Percentiles rank a stretch among this genome's conserved stretches.
Evolutionary conservation across 139 green algal species (phyloP).

Genomic region (Chlorella ohadii): DNA sequence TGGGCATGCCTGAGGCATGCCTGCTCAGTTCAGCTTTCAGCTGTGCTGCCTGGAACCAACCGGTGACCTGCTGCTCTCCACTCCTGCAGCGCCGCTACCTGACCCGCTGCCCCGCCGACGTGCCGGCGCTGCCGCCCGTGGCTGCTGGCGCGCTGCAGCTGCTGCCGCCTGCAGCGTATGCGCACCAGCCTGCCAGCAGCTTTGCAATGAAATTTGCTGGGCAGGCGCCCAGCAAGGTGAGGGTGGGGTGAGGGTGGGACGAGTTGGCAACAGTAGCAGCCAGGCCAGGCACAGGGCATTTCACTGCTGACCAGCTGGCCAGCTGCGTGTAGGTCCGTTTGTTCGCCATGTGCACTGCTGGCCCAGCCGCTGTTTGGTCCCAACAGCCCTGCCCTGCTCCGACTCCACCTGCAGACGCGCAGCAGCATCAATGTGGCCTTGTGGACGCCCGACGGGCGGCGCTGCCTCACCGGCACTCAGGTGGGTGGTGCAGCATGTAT

Average conservation of each 20-base stretch:
- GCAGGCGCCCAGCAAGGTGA: conserved; percentile 81
- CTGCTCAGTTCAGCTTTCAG: neutral
- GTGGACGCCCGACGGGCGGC: conserved; percentile 91
- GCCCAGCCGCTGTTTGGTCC: no score
- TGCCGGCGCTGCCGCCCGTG: conserved; percentile 44
- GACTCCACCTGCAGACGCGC: conserved; percentile 41
- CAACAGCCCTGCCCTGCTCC: neutral
- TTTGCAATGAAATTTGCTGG: conserved; percentile 86
- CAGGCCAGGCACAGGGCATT: no score
- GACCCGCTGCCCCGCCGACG: neutral
- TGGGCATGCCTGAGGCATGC: no score
- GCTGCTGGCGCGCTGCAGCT: conserved; percentile 49
- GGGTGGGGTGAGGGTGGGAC: neutral
- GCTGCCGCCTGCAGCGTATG: conserved; percentile 78
- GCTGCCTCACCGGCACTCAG: conserved; percentile 85
- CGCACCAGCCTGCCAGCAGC: conserved; percentile 67
- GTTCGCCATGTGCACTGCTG: no score
- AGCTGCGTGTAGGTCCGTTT: no score
- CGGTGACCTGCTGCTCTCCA: no score
- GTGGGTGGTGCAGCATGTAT: neutral
- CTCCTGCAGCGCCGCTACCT: neutral
- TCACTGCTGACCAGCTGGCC: no score
- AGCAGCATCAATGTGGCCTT: conserved; percentile 74
- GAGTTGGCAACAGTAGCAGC: no score
- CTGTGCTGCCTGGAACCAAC: no score